These are phyloP conservation scores for Syzygium jambos DNA, from an alignment of 345 rosid species.

Conservation along the genomic window DNA sequence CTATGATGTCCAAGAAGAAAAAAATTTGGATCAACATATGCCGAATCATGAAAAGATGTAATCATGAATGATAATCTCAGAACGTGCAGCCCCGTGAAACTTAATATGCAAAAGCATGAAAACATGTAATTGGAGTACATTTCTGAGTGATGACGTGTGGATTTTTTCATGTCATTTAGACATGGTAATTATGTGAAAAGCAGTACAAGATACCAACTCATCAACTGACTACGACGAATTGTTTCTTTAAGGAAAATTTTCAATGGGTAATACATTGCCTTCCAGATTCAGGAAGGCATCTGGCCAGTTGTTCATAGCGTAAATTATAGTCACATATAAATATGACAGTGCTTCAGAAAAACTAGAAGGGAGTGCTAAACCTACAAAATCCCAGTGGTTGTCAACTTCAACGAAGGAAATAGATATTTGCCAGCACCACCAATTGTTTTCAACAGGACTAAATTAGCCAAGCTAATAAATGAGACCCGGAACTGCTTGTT, in stretches of 20 bases:
- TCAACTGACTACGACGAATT: background rate
- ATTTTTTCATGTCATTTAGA: background rate
- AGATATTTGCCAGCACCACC: background rate
- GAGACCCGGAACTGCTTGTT: background rate
- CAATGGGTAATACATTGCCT: background rate
- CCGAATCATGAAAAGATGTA: background rate
- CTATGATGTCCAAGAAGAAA: background rate
- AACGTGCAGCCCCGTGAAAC: background rate
- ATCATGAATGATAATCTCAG: background rate
- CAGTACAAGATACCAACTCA: background rate
- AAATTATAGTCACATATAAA: background rate
- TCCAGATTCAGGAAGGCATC: background rate
- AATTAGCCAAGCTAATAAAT: background rate
- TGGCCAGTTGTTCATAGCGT: background rate
- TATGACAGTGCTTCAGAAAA: background rate
- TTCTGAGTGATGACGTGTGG: background rate
- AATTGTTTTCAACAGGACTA: fast-evolving
- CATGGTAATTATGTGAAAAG: background rate
- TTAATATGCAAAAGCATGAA: background rate
- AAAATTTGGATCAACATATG: background rate
- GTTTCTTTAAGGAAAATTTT: background rate
- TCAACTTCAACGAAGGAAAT: background rate
- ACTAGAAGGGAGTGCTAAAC: background rate
- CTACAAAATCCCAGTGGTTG: background rate
- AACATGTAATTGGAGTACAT: background rate